phyloP scores from a whole-genome alignment of 768 basidiomycete genomes.

The Panaeolus papilionaceus region DNA sequence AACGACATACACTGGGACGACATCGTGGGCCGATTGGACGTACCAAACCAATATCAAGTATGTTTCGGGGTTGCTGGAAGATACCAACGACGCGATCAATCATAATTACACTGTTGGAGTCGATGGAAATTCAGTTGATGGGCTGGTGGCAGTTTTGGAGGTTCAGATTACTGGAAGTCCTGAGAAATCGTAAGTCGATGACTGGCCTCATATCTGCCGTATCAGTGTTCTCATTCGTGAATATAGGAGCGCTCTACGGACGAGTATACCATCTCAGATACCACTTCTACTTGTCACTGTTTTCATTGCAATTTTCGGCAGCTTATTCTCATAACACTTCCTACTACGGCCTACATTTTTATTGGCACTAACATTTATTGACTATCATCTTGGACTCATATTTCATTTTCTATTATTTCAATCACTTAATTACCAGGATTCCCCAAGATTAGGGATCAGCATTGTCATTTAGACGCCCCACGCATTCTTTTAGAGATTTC shows the following conservation, averaged over 20 bases:
- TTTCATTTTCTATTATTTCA: slow-evolving; percentile 14
- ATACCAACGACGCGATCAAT: slow-evolving; percentile 74
- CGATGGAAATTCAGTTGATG: slow-evolving; percentile 75
- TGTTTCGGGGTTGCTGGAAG: slow-evolving; percentile 70
- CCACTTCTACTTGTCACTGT: slow-evolving; percentile 19
- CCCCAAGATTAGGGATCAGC: background rate
- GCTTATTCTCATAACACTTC: background rate
- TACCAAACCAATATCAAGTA: slow-evolving; percentile 77
- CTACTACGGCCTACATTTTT: background rate
- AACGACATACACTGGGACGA: slow-evolving; percentile 66
- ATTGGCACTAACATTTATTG: background rate
- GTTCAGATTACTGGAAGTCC: slow-evolving; percentile 63
- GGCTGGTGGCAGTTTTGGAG: slow-evolving; percentile 79
- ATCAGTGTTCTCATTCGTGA: background rate
- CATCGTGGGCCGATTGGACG: slow-evolving; percentile 69
- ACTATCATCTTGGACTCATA: background rate
- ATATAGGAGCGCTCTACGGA: slow-evolving; percentile 5
- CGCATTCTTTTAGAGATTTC: slow-evolving; percentile 5
- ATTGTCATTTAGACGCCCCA: slow-evolving; percentile 17
- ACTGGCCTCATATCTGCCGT: background rate
- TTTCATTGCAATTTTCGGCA: background rate
- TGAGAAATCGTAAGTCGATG: slow-evolving; percentile 36
- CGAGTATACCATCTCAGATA: slow-evolving; percentile 3
- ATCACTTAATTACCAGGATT: background rate
- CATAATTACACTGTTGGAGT: slow-evolving; percentile 62